phyloP scores from a whole-genome alignment of 345 rosid species.

The Salix purpurea region DNA sequence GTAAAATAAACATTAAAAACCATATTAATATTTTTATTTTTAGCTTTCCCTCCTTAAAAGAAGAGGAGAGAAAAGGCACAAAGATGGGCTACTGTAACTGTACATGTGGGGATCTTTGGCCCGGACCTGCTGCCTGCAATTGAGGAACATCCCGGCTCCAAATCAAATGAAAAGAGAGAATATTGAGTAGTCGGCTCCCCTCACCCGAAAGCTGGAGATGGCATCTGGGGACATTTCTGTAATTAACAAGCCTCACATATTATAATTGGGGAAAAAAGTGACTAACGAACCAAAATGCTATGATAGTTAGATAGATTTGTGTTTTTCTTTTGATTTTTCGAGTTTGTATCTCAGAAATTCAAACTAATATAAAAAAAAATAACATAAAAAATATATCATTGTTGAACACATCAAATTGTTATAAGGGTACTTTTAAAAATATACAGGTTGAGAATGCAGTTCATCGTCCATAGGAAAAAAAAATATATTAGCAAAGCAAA shows the following conservation, averaged over 20 bases:
- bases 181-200: background rate
- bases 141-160: background rate
- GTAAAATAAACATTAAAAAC: too few species aligned
- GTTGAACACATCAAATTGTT: too few species aligned
- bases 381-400: too few species aligned
- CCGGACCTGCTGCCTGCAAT: background rate
- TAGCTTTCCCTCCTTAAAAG: background rate
- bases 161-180: background rate
- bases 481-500: background rate
- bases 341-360: background rate
- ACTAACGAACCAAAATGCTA: background rate
- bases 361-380: too few species aligned
- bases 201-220: background rate
- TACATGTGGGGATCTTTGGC: background rate
- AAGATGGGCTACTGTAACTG: background rate
- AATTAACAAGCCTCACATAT: background rate
- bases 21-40: too few species aligned
- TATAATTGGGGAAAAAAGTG: background rate
- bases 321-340: background rate
- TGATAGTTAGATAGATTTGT: background rate
- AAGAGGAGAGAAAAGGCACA: background rate
- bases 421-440: too few species aligned
- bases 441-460: too few species aligned
- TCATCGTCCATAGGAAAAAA: too few species aligned
- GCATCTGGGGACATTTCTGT: background rate